Conservation (phyloP, 2,329 filamentous ascomycete genomes). For the Fusarium pininemorale region DNA sequence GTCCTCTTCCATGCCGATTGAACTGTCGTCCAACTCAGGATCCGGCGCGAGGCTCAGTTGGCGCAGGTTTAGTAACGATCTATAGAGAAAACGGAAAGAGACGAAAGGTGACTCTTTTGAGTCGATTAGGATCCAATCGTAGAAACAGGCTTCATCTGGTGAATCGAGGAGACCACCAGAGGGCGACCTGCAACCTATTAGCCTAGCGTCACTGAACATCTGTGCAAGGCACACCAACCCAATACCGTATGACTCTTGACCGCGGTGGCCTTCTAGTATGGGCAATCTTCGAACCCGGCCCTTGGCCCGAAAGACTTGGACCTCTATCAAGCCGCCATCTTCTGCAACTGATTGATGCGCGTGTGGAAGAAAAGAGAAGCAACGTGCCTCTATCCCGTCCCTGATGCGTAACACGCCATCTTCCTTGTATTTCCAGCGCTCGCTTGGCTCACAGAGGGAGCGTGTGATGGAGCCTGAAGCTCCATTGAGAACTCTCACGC, state of each 20-base stretch:
- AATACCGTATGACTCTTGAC: constrained; percentile 62
- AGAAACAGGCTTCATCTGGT: constrained; percentile 61
- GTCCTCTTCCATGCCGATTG: background rate
- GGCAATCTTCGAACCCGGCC: constrained; percentile 55
- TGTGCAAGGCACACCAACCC: constrained; percentile 51
- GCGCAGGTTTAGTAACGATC: constrained; percentile 59
- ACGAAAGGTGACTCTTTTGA: constrained; percentile 61
- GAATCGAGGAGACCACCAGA: constrained; percentile 63
- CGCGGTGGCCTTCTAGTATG: constrained; percentile 54
- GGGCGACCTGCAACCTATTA: constrained; percentile 53
- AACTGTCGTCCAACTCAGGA: background rate
- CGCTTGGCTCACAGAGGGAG: constrained; percentile 60
- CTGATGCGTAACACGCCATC: constrained; percentile 46
- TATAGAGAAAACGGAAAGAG: constrained; percentile 66
- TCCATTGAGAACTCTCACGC: constrained; percentile 52
- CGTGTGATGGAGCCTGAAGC: constrained; percentile 53
- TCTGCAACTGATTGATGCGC: constrained; percentile 53
- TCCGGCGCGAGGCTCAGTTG: constrained; percentile 59
- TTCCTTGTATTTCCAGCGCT: constrained; percentile 52
- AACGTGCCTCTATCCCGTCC: constrained; percentile 58
- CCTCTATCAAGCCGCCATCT: constrained; percentile 65
- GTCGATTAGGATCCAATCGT: constrained; percentile 62
- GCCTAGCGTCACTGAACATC: background rate
- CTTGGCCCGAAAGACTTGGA: constrained; percentile 62
- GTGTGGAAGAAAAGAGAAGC: constrained; percentile 59